Base-by-base conservation (phyloP, 192 early-diverging fungal species). In the Radiomyces spectabilis region DNA sequence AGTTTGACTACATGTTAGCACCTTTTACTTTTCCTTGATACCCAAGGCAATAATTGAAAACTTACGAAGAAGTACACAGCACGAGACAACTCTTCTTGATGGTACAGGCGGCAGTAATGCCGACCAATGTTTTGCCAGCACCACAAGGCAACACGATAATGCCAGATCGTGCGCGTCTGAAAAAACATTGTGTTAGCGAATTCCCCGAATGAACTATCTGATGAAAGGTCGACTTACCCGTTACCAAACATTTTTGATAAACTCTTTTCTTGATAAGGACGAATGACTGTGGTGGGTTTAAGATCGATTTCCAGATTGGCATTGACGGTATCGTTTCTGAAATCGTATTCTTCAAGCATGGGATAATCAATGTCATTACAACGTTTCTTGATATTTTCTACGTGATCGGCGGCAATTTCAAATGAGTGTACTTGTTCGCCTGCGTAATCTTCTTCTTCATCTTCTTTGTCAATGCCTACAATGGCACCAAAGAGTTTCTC, bases 91-190 rank as follows among this genome's bases (percentile, higher is more conserved):
- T 91, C 69, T 97, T 97, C 56, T 91, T 91, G 59, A 99, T 88
- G 0, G 96, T 99, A 59, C 90, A 95, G 0, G 95, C 93, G 1
- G 96, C 96, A 15, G 95, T 97, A 33, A 99, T 94, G 15, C 96
- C 96, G 0, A 99, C 96, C 33, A 99, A 75, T 0, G 96, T 99
- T 71, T 99, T 99, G 25, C 96, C 96, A 5, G 91, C 91, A 46
- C 96, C 96, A 63, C 96, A 99, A 1, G 96, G 96, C 48, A 99
- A 74, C 53, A 99, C 96, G 64, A 99, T 99, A 54, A 99, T 94
- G 12, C 96, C 96, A 44, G 90, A 93, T 48, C 94, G 67, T 10
- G 94, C 90, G 9, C 90, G 74, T 10, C 53, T 55, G 45, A 40
- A 10, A 0, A 3, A 30, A 12, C 7, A 12, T n/a, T n/a, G n/a